Evolutionary conservation across 2,329 filamentous ascomycete species (phyloP).

Genomic region (Furcasterigmium furcatum): DNA sequence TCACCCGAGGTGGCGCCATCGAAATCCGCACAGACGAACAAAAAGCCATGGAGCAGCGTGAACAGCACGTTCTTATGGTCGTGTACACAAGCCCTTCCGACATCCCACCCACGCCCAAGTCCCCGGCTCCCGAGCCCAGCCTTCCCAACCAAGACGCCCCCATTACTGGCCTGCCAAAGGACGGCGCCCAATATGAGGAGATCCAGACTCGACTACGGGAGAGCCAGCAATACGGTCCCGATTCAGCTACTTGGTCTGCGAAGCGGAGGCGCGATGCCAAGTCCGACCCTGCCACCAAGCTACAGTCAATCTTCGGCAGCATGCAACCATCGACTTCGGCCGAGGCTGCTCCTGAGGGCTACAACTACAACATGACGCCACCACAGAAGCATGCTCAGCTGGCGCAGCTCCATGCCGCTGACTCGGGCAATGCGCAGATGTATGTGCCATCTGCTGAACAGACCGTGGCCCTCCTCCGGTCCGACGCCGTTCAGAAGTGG

Average conservation of each 20-base stretch:
- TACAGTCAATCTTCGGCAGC: conserved; percentile 37
- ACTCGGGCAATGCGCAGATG: conserved; percentile 8
- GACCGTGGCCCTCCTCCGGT: conserved; percentile 38
- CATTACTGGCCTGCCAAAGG: conserved; percentile 31
- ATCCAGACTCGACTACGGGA: conserved; percentile 48
- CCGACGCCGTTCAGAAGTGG: conserved; percentile 40
- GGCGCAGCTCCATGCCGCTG: background rate
- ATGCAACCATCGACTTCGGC: conserved; percentile 19
- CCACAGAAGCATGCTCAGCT: conserved; percentile 3
- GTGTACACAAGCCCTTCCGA: conserved; percentile 52
- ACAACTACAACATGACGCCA: conserved; percentile 14
- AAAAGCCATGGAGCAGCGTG: conserved; percentile 51
- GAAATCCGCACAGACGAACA: conserved; percentile 53
- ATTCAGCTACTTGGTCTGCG: conserved; percentile 38
- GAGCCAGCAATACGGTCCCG: conserved; percentile 37
- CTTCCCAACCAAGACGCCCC: conserved; percentile 18
- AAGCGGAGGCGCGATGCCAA: conserved; percentile 37
- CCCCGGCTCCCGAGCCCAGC: conserved; percentile 36
- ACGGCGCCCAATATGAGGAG: conserved; percentile 41
- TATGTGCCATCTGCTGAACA: conserved; percentile 28
- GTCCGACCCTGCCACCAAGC: conserved; percentile 27
- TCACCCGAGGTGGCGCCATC: conserved; percentile 50
- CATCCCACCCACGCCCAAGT: conserved; percentile 55
- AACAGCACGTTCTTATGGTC: conserved; percentile 59
- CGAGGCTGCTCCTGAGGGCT: background rate